These are phyloP conservation scores for Solanum sparsipilum DNA, from an alignment of 257 asterid species.

Conservation along the genomic window DNA sequence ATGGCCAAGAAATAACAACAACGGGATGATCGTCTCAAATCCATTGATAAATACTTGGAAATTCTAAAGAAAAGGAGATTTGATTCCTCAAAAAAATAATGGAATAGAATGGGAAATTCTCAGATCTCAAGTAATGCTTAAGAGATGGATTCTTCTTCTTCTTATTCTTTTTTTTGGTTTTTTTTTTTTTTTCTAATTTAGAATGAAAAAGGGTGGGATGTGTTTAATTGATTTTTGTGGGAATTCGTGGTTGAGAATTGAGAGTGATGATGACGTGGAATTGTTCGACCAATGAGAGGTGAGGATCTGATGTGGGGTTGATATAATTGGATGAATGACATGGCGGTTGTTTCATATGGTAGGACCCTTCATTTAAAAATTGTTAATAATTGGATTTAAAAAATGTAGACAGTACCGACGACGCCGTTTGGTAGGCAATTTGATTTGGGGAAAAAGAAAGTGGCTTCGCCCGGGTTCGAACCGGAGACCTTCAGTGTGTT, in stretches of 20 bases:
- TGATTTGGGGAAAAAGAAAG: too few relatives aligned
- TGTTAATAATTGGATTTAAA: neutral
- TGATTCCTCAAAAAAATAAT: neutral
- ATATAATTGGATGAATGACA: constrained; percentile 20
- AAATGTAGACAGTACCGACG: neutral
- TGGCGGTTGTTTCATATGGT: constrained; percentile 1
- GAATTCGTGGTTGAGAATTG: constrained; percentile 2
- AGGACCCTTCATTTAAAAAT: neutral
- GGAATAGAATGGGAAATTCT: neutral
- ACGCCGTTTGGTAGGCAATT: neutral
- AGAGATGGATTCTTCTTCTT: neutral
- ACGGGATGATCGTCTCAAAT: constrained; percentile 4
- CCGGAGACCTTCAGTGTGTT: constrained; percentile 99
- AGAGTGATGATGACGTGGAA: constrained; percentile 38
- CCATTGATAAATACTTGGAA: constrained; percentile 4
- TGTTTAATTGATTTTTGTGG: neutral
- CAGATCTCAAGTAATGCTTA: neutral
- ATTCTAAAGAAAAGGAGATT: neutral
- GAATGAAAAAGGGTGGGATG: neutral
- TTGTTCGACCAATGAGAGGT: constrained; percentile 25
- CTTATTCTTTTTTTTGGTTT: neutral
- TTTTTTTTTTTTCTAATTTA: neutral
- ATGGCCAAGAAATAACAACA: neutral
- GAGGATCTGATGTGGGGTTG: constrained; percentile 17
- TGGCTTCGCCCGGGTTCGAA: constrained; percentile 45